Evolutionary conservation across 1,139 yeast genomes (phyloP).

Genomic region (Pichia sp.): DNA sequence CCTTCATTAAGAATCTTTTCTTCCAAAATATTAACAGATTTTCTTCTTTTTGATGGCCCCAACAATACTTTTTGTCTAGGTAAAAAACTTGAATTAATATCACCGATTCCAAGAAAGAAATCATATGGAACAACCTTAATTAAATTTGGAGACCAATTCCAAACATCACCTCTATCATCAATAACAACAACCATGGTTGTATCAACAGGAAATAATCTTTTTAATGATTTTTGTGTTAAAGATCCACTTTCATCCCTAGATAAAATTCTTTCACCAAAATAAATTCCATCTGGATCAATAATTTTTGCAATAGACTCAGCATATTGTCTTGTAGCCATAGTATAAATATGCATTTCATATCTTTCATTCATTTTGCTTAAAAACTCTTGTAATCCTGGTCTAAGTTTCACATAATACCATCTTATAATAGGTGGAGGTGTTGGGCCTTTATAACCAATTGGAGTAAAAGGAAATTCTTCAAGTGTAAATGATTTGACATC

Average conservation of each 20-base stretch:
- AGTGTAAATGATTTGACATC: slow-evolving; percentile 74
- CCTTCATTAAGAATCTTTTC: slow-evolving; percentile 28
- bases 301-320: slow-evolving; percentile 86
- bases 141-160: slow-evolving; percentile 95
- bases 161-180: slow-evolving; percentile 97
- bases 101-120: slow-evolving; percentile 96
- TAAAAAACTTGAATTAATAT: slow-evolving; percentile 85
- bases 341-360: slow-evolving; percentile 90
- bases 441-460: slow-evolving; percentile 53
- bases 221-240: slow-evolving; percentile 78
- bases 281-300: slow-evolving; percentile 81
- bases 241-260: slow-evolving; percentile 96
- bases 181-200: slow-evolving; percentile 95
- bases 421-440: slow-evolving; percentile 53
- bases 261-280: slow-evolving; percentile 85
- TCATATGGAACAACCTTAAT: slow-evolving; percentile 92
- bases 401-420: slow-evolving; percentile 85
- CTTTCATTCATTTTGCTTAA: slow-evolving; percentile 53
- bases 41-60: slow-evolving; percentile 63
- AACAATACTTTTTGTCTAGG: slow-evolving; percentile 72
- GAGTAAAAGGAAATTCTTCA: slow-evolving; percentile 65
- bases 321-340: slow-evolving; percentile 97
- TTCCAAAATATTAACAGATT: slow-evolving; percentile 48
- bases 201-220: slow-evolving; percentile 88
- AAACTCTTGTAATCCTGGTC: slow-evolving; percentile 81